Conservation (phyloP, 352 stramenopile genomes). For the Phytopythium kandeliae region DNA sequence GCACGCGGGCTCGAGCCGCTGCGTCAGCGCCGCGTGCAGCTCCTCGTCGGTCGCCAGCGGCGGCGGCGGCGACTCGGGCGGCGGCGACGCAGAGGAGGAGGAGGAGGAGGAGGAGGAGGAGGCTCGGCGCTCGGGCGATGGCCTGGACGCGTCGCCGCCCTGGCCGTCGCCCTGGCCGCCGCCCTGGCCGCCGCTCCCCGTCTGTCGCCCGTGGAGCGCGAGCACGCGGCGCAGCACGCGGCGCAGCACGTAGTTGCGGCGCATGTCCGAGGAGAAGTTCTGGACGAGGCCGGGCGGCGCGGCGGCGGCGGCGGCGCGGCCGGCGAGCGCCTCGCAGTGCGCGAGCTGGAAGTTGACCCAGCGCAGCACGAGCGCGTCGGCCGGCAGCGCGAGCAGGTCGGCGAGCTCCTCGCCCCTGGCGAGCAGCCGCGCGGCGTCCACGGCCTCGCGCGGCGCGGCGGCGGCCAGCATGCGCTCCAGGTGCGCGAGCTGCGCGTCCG, state of each 20-base stretch:
- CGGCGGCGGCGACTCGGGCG: neutral
- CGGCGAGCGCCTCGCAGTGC: constrained; percentile 31
- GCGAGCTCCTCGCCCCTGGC: constrained; percentile 48
- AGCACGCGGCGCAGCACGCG: constrained; percentile 90
- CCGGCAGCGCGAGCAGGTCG: constrained; percentile 40
- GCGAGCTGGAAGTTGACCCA: constrained; percentile 70
- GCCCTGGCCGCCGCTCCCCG: too few species aligned
- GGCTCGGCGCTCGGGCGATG: neutral
- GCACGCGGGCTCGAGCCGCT: constrained; percentile 34
- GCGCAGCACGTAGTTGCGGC: constrained; percentile 94
- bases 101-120: too few species aligned
- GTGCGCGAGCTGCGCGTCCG: constrained; percentile 44
- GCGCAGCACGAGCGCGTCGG: constrained; percentile 54
- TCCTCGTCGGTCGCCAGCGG: constrained; percentile 39
- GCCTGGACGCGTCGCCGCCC: neutral
- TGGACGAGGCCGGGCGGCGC: constrained; percentile 38
- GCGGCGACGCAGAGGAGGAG: too few species aligned
- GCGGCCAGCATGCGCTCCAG: constrained; percentile 60
- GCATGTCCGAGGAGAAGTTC: constrained; percentile 93
- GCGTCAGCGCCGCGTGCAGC: constrained; percentile 24
- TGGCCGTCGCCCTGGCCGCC: neutral
- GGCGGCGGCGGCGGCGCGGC: constrained; percentile 14
- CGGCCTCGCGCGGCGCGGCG: constrained; percentile 30
- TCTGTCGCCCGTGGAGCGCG: constrained; percentile 4
- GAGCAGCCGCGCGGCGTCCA: constrained; percentile 34